Evolutionary conservation across 2,329 filamentous ascomycete species (phyloP).

Genomic region (Paraphoma chrysanthemicola): DNA sequence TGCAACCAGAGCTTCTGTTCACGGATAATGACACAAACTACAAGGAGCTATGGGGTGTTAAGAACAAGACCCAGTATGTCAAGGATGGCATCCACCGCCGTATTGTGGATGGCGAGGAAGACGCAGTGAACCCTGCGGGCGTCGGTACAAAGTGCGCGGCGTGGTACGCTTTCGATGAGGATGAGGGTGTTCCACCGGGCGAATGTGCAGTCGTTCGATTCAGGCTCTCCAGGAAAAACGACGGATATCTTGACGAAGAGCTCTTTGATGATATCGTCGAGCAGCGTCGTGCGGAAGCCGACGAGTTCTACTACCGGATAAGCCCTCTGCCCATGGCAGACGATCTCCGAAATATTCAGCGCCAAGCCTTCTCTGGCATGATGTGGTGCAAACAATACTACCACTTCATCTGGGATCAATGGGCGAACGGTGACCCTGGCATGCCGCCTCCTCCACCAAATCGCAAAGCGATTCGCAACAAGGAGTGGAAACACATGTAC

Average conservation of each 20-base stretch:
- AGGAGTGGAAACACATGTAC: constrained; percentile 93
- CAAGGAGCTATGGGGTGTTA: constrained; percentile 73
- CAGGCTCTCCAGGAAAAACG: constrained; percentile 77
- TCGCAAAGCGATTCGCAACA: constrained; percentile 82
- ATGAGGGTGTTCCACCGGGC: constrained; percentile 83
- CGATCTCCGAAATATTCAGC: constrained; percentile 91
- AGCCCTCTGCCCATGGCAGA: constrained; percentile 93
- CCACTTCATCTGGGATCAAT: constrained; percentile 96
- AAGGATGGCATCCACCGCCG: constrained; percentile 94
- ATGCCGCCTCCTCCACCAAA: constrained; percentile 84
- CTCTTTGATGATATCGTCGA: constrained; percentile 91
- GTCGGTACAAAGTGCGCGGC: constrained; percentile 88
- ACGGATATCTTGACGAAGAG: constrained; percentile 88
- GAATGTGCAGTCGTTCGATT: constrained; percentile 97
- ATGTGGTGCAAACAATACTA: constrained; percentile 99
- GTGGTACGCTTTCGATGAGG: constrained; percentile 92
- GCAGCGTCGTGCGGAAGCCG: constrained; percentile 83
- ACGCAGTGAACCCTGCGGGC: constrained; percentile 79
- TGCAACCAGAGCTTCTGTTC: constrained; percentile 85
- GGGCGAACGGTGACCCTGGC: constrained; percentile 90
- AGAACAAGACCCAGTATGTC: constrained; percentile 82
- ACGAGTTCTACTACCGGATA: constrained; percentile 94
- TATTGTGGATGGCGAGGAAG: constrained; percentile 82
- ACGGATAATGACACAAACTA: constrained; percentile 97
- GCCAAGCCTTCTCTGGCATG: constrained; percentile 94